Conservation (phyloP, 1,284 basidiomycete genomes). For the Rhodotorula sp. region DNA sequence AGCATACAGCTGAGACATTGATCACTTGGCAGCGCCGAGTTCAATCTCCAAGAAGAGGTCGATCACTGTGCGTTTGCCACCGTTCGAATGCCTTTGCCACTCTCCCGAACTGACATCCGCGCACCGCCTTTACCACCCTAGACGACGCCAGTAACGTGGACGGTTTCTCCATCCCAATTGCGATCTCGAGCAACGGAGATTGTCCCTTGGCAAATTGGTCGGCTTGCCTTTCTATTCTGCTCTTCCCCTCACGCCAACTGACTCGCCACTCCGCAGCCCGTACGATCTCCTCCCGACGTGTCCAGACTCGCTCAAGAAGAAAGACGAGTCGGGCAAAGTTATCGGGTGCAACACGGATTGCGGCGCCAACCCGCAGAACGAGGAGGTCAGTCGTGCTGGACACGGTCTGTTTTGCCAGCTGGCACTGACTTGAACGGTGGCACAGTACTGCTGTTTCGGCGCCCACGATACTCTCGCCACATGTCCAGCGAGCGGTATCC, state of each 20-base stretch:
- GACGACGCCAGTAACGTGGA: slow-evolving; percentile 12
- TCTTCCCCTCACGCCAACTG: no score
- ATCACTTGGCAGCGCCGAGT: slow-evolving; percentile 2
- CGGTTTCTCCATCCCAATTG: slow-evolving; percentile 9
- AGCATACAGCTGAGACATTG: not conserved
- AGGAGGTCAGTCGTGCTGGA: not conserved
- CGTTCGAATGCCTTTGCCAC: not conserved
- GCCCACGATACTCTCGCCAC: not conserved
- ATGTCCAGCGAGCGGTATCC: slow-evolving; percentile 7
- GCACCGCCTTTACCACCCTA: not conserved
- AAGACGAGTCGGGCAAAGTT: not conserved
- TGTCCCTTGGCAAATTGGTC: slow-evolving; percentile 20
- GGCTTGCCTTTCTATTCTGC: not conserved
- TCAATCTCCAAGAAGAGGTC: slow-evolving; percentile 6
- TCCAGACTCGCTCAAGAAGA: slow-evolving; percentile 6
- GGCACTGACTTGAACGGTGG: no score
- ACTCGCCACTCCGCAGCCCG: not conserved
- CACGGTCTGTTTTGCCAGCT: not conserved
- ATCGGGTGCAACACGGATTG: slow-evolving; percentile 13
- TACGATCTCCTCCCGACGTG: slow-evolving; percentile 13
- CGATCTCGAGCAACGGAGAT: slow-evolving; percentile 11
- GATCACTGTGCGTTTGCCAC: slow-evolving; percentile 1
- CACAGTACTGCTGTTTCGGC: slow-evolving; percentile 21
- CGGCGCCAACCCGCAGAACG: not conserved
- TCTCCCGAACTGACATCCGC: not conserved